These are phyloP conservation scores for Spizellomyces punctatus DNA, from an alignment of 192 early-diverging fungal species.

Conservation along the genomic window DNA sequence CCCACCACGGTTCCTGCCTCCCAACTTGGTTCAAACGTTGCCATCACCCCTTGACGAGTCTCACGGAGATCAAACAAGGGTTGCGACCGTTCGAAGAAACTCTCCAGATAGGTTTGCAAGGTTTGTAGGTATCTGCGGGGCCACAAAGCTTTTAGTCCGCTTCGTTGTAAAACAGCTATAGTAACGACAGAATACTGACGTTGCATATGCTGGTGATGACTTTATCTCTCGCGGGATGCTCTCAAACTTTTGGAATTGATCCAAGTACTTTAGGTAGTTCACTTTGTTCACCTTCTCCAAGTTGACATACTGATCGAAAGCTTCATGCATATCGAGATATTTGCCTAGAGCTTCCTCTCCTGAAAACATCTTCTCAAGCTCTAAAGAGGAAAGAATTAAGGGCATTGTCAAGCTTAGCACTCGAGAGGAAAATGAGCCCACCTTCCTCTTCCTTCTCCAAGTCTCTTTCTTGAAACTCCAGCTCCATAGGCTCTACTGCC, in stretches of 20 bases:
- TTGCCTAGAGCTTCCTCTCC: slow-evolving; percentile 87
- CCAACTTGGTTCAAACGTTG: slow-evolving; percentile 71
- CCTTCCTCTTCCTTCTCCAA: slow-evolving; percentile 52
- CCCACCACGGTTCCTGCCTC: slow-evolving; percentile 53
- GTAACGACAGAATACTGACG: slow-evolving; percentile 28
- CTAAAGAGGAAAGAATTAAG: slow-evolving; percentile 44
- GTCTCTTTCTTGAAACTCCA: slow-evolving; percentile 69
- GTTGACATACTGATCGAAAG: slow-evolving; percentile 83
- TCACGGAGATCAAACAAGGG: slow-evolving; percentile 74
- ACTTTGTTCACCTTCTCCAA: slow-evolving; percentile 59
- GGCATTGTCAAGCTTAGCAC: background rate
- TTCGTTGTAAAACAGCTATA: background rate
- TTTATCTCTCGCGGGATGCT: slow-evolving; percentile 60
- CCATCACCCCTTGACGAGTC: slow-evolving; percentile 49
- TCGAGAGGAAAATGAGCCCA: slow-evolving; percentile 28
- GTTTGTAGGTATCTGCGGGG: slow-evolving; percentile 61
- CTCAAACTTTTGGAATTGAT: slow-evolving; percentile 63
- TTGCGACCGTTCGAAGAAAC: slow-evolving; percentile 71
- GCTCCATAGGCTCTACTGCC: slow-evolving; percentile 75
- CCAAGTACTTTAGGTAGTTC: slow-evolving; percentile 71
- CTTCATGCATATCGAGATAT: slow-evolving; percentile 83
- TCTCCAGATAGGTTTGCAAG: slow-evolving; percentile 70
- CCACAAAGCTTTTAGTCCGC: background rate
- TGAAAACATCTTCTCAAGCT: slow-evolving; percentile 86
- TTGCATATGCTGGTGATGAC: slow-evolving; percentile 57